Evolutionary conservation across 2,329 filamentous ascomycete species (phyloP), one percentile per base, ranked within the genome.

Genomic region (Cladosporium oxysporum): DNA sequence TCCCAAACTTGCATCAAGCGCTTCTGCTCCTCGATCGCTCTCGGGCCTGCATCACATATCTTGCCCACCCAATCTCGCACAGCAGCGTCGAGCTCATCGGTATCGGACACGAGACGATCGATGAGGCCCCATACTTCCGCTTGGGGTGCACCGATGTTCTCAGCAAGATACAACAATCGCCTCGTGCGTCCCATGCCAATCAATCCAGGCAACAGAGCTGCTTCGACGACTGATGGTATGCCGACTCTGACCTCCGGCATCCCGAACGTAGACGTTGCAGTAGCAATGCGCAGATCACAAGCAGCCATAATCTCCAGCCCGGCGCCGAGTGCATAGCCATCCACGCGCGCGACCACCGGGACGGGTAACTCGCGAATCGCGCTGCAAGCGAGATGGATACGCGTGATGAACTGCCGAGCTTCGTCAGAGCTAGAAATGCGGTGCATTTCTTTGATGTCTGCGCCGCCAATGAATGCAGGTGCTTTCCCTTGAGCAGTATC

Each of bases 221-320:
- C 76, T 70, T 80, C 76, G 23, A 80, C 76, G 1, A 80, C 78
- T 37, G 74, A 76, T 2, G 78, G 78, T 4, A 80, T 75, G 0
- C 78, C 78, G 16, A 80, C 70, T 35, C 68, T 70, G 14, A 79
- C 77, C 68, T 80, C 78, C 1, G 79, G 78, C 78, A 80, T 80
- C 1, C 74, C 78, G 67, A 80, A 78, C 3, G 71, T 68, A 10
- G 75, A 75, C 23, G 67, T 66, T 50, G 65, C 61, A 12, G 74
- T 77, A 1, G 76, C 77, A 33, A 80, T 70, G 21, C 77, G 71
- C 47, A 80, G 66, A 68, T 80, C 79, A 58, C 78, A 79, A 10
- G 76, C 70, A 3, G 75, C 76, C 29, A 72, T 71, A 31, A 80
- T 68, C 57, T 78, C 75, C 29, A 79, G 67, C 1, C 78, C 78